phyloP scores from a whole-genome alignment of 2,329 filamentous ascomycete species.

The Hymenoscyphus fraxineus region DNA sequence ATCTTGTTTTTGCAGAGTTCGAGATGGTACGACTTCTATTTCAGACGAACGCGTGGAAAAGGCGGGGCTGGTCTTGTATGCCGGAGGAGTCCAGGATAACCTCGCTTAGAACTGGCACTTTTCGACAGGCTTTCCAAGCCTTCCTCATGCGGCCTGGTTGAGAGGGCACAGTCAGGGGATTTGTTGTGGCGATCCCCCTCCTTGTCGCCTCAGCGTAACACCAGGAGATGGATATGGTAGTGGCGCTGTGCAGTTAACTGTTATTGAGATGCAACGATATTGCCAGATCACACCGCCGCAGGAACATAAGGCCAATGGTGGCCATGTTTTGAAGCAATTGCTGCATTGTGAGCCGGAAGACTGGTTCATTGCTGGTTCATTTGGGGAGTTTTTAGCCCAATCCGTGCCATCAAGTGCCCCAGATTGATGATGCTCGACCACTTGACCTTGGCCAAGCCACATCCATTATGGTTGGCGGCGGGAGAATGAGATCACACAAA shows the following conservation, averaged over 20 bases:
- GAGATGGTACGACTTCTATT: background rate
- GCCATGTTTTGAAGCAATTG: background rate
- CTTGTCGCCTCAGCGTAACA: slow-evolving; percentile 5
- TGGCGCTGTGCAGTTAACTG: background rate
- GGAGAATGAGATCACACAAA: slow-evolving; percentile 7
- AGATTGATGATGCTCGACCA: background rate
- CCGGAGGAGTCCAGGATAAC: background rate
- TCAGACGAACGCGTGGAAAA: background rate
- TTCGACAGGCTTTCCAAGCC: background rate
- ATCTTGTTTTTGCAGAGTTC: background rate
- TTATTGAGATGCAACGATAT: background rate
- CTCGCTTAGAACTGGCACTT: background rate
- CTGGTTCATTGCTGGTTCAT: background rate
- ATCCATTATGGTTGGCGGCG: background rate
- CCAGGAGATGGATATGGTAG: background rate
- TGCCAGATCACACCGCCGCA: slow-evolving; percentile 5
- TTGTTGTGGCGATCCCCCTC: slow-evolving; percentile 14
- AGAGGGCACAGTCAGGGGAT: background rate
- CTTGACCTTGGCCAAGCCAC: background rate
- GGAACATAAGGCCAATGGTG: background rate
- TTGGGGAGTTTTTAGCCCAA: slow-evolving; percentile 8
- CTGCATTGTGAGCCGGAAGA: background rate
- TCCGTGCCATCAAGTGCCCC: slow-evolving; percentile 5
- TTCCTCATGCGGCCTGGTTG: slow-evolving; percentile 6
- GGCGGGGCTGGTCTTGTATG: slow-evolving; percentile 5